These are phyloP conservation scores for Fonsecaea nubica DNA, from an alignment of 2,329 filamentous ascomycete species.

Conservation along the genomic window DNA sequence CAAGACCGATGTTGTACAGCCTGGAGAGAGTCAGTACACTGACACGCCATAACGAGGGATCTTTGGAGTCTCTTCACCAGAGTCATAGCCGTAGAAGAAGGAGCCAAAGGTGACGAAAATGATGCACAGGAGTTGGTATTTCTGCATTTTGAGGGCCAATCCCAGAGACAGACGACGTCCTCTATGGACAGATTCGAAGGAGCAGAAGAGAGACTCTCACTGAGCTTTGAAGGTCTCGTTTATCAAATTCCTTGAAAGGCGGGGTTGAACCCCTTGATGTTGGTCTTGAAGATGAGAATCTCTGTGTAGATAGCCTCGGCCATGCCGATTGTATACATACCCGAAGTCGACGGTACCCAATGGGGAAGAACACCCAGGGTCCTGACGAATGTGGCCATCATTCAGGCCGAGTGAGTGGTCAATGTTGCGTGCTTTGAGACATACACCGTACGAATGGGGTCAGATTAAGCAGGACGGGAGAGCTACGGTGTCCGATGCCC, in stretches of 20 bases:
- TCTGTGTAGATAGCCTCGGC: neutral
- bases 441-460: neutral
- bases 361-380: neutral
- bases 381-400: neutral
- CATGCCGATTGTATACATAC: neutral
- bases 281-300: neutral
- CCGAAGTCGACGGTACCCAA: neutral
- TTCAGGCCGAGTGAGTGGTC: neutral
- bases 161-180: neutral
- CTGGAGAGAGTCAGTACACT: neutral
- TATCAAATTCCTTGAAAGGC: neutral
- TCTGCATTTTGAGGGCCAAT: conserved; percentile 1
- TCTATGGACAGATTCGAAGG: neutral
- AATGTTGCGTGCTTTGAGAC: neutral
- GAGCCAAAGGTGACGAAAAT: conserved; percentile 17
- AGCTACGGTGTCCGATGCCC: neutral
- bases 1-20: conserved; percentile 12
- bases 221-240: neutral
- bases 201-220: neutral
- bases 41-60: neutral
- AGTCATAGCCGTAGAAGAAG: conserved; percentile 22
- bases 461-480: neutral
- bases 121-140: conserved; percentile 14
- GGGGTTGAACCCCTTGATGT: neutral
- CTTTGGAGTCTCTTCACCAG: neutral